Conservation (phyloP, 2,329 filamentous ascomycete species). For the Berkeleyomyces basicola region DNA sequence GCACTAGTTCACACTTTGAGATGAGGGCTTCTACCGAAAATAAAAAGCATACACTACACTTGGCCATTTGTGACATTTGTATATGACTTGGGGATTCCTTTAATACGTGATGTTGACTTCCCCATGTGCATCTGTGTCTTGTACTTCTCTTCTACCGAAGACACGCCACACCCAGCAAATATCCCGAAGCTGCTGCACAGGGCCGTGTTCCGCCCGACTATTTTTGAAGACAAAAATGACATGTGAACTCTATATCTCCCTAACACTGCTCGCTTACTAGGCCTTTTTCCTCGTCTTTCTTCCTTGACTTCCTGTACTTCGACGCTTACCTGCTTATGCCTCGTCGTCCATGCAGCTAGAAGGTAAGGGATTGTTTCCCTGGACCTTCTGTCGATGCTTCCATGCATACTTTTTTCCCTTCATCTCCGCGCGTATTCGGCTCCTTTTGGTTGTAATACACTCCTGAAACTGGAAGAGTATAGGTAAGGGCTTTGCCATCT, state of each 20-base stretch:
- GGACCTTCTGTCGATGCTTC: slow-evolving; percentile 9
- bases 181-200: neutral
- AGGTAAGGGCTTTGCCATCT: neutral
- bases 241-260: neutral
- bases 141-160: neutral
- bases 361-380: neutral
- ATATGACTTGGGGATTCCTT: too few species aligned
- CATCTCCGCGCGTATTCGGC: neutral
- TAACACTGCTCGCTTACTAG: neutral
- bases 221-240: neutral
- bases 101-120: neutral
- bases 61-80: too few species aligned
- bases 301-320: neutral
- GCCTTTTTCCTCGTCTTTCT: neutral
- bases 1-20: too few species aligned
- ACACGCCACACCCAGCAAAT: neutral
- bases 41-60: too few species aligned
- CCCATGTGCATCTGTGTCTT: neutral
- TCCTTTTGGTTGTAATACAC: neutral
- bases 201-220: neutral
- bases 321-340: neutral
- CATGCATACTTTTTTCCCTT: slow-evolving; percentile 5
- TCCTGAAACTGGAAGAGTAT: neutral
- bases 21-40: too few species aligned
- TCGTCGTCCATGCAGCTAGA: neutral